Evolutionary conservation across 73 alveolate genomes (phyloP).

Genomic region (Paramecium octaurelia): DNA sequence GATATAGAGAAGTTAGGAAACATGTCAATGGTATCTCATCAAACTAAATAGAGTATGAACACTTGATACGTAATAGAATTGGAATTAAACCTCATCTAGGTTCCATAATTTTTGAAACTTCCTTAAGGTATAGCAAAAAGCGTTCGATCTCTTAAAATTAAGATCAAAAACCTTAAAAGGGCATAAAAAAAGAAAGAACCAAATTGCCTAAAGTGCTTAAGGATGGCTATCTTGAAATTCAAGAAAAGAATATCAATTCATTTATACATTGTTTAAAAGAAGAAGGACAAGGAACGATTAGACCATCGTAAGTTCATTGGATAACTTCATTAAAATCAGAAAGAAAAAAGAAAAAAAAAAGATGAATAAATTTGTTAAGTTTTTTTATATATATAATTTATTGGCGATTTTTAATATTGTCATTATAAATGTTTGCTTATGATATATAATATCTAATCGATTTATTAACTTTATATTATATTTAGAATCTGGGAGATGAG

Average conservation of each 20-base stretch:
- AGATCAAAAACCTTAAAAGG: not conserved
- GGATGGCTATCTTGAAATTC: not conserved
- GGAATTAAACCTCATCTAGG: constrained; percentile 30
- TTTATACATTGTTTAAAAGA: not conserved
- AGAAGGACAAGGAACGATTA: not conserved
- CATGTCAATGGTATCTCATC: not conserved
- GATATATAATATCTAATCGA: too few species aligned
- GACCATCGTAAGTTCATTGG: not conserved
- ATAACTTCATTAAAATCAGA: not conserved
- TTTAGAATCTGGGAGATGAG: too few species aligned
- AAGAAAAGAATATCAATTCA: not conserved
- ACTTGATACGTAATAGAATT: not conserved
- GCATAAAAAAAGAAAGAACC: not conserved
- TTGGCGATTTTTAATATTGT: not conserved
- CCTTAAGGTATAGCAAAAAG: not conserved
- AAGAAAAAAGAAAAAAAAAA: not conserved
- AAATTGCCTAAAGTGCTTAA: not conserved
- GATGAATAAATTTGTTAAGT: not conserved
- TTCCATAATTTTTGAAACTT: not conserved
- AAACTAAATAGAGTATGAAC: constrained; percentile 10
- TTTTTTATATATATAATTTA: not conserved
- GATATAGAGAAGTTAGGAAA: not conserved
- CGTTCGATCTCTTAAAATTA: not conserved
- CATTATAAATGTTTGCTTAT: too few species aligned
- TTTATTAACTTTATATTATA: too few species aligned